Evolutionary conservation across 2,329 filamentous ascomycete genomes (phyloP).

Genomic region (Alternaria ventricosa): DNA sequence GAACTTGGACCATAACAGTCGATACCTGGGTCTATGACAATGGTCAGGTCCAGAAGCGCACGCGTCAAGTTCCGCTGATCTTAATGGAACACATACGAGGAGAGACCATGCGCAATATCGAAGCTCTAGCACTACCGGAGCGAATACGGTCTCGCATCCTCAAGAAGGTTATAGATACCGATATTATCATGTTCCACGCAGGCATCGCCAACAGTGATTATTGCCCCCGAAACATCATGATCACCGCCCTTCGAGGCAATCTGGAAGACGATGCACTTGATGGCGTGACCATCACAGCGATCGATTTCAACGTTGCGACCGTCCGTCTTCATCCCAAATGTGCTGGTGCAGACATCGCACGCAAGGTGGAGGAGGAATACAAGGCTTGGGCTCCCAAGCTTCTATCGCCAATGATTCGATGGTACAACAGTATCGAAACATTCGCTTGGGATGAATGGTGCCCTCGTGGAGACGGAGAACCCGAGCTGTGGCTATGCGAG

Average conservation of each 20-base stretch:
- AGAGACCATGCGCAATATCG: not conserved
- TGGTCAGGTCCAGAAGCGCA: not conserved
- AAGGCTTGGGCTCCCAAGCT: not conserved
- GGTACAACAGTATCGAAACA: not conserved
- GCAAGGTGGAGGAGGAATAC: not conserved
- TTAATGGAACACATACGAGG: constrained; percentile 1
- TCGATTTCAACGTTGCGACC: constrained; percentile 3
- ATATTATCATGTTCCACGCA: not conserved
- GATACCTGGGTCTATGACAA: not conserved
- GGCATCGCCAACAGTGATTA: constrained; percentile 9
- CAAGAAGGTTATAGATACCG: not conserved
- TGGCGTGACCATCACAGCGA: not conserved
- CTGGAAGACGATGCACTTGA: not conserved
- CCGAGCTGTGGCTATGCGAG: constrained; percentile 4
- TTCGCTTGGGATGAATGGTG: not conserved
- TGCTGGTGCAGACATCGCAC: not conserved
- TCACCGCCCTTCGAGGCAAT: not conserved
- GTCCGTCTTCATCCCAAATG: not conserved
- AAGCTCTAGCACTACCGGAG: not conserved
- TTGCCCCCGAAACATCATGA: constrained; percentile 14
- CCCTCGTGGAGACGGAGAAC: not conserved
- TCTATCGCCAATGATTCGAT: not conserved
- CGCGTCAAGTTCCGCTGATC: not conserved
- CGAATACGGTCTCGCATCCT: not conserved
- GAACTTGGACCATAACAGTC: not conserved